phyloP scores from a whole-genome alignment of 2,329 filamentous ascomycete species.

The Biscogniauxia mediterranea region DNA sequence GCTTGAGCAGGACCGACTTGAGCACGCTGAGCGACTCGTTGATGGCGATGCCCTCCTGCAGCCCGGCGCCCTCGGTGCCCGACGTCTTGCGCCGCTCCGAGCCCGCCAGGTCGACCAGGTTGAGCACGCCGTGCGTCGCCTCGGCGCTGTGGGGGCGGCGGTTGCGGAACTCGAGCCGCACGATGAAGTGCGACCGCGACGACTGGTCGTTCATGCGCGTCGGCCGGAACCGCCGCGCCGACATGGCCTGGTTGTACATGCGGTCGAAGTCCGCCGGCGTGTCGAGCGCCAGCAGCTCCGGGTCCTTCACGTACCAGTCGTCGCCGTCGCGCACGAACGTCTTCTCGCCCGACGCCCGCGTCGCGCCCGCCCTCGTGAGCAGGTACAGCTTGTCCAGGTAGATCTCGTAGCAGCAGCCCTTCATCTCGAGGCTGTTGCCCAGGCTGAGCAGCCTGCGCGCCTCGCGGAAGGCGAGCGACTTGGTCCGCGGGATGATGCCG shows the following conservation, averaged over 20 bases:
- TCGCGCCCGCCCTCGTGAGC: slow-evolving; percentile 38
- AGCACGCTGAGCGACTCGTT: slow-evolving; percentile 21
- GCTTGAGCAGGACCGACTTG: slow-evolving; percentile 13
- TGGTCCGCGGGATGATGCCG: slow-evolving; percentile 92
- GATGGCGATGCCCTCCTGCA: slow-evolving; percentile 23
- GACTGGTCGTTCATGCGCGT: slow-evolving; percentile 93
- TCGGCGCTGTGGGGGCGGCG: slow-evolving; percentile 47
- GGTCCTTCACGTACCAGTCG: slow-evolving; percentile 8
- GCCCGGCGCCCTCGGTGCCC: slow-evolving; percentile 11
- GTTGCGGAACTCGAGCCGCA: slow-evolving; percentile 76
- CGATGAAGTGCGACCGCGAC: slow-evolving; percentile 89
- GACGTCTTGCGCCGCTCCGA: slow-evolving; percentile 55
- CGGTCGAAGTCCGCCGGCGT: slow-evolving; percentile 74
- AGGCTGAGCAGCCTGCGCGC: slow-evolving; percentile 79
- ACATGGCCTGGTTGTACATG: slow-evolving; percentile 74
- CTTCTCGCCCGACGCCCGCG: slow-evolving; percentile 1
- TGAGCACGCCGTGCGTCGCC: slow-evolving; percentile 76
- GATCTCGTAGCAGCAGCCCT: slow-evolving; percentile 91
- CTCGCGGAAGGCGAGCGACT: slow-evolving; percentile 87
- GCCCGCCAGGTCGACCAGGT: slow-evolving; percentile 91
- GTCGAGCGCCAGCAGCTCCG: slow-evolving; percentile 51
- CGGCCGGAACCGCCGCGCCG: slow-evolving; percentile 84
- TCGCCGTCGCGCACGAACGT: slow-evolving; percentile 2
- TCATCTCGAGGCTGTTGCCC: slow-evolving; percentile 87
- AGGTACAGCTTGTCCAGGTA: slow-evolving; percentile 96